phyloP scores from a whole-genome alignment of 2,329 filamentous ascomycete species.

The Bipolaris victoriae region DNA sequence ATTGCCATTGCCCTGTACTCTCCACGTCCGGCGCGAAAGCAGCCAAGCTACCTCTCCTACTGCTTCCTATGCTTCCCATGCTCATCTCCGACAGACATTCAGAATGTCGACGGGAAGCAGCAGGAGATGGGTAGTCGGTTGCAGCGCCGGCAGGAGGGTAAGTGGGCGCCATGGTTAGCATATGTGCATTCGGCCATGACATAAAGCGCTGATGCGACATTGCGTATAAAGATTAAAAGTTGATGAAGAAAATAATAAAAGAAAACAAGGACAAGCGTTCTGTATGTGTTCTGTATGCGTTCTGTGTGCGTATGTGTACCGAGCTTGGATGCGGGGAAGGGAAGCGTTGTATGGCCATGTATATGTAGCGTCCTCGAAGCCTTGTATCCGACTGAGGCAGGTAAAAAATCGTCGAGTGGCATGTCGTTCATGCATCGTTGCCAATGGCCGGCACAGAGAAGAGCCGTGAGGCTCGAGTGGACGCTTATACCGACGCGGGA shows the following conservation, averaged over 20 bases:
- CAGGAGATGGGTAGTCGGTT: conserved; percentile 45
- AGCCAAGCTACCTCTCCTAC: conserved; percentile 43
- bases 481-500: conserved; percentile 33
- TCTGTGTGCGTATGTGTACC: conserved; percentile 34
- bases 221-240: conserved; percentile 18
- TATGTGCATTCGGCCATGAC: conserved; percentile 42
- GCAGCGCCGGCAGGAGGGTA: conserved; percentile 44
- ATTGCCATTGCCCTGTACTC: conserved; percentile 47
- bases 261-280: conserved; percentile 37
- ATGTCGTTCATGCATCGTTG: conserved; percentile 32
- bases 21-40: conserved; percentile 47
- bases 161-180: conserved; percentile 46
- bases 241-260: conserved; percentile 13
- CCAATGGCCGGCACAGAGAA: conserved; percentile 31
- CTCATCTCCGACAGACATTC: conserved; percentile 42
- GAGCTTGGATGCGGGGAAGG: conserved; percentile 32
- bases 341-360: conserved; percentile 34
- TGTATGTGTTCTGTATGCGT: conserved; percentile 43
- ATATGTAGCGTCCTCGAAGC: conserved; percentile 40
- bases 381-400: conserved; percentile 15
- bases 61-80: conserved; percentile 29
- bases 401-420: conserved; percentile 15
- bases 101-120: conserved; percentile 39
- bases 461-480: conserved; percentile 33
- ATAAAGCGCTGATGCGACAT: conserved; percentile 46